phyloP scores from a whole-genome alignment of 2,329 filamentous ascomycete genomes.

The Aspergillus pseudoglaucus region DNA sequence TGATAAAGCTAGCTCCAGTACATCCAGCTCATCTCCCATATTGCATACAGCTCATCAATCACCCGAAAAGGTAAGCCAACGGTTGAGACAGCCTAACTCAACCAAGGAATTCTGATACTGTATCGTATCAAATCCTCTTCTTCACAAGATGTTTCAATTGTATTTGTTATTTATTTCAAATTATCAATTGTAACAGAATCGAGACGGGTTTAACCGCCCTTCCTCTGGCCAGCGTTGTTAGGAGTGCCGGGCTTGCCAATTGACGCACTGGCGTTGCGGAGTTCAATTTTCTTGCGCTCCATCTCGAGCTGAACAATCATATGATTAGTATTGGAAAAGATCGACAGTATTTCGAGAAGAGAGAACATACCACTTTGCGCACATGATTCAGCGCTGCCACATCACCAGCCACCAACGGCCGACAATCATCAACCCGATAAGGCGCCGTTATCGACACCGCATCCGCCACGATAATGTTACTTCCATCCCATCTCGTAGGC shows the following conservation, averaged over 20 bases:
- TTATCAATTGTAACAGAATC: not conserved
- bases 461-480: conserved; percentile 55
- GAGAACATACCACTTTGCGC: conserved; percentile 40
- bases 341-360: not conserved
- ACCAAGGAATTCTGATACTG: no score
- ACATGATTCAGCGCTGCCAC: conserved; percentile 39
- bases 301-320: conserved; percentile 35
- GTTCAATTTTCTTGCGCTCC: conserved; percentile 43
- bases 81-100: no score
- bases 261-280: conserved; percentile 36
- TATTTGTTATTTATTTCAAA: no score
- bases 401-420: conserved; percentile 33
- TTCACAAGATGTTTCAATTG: no score
- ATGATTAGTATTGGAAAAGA: not conserved
- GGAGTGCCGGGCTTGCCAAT: conserved; percentile 22
- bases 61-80: no score
- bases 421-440: conserved; percentile 52
- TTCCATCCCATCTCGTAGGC: conserved; percentile 54
- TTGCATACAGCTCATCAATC: no score
- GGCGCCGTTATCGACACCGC: conserved; percentile 53
- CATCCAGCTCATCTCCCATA: no score
- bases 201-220: conserved; percentile 20
- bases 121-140: not conserved
- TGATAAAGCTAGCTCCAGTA: no score
- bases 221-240: conserved; percentile 20